These are phyloP conservation scores for Ceriops zippeliana DNA, from an alignment of 345 rosid species.

Conservation along the genomic window DNA sequence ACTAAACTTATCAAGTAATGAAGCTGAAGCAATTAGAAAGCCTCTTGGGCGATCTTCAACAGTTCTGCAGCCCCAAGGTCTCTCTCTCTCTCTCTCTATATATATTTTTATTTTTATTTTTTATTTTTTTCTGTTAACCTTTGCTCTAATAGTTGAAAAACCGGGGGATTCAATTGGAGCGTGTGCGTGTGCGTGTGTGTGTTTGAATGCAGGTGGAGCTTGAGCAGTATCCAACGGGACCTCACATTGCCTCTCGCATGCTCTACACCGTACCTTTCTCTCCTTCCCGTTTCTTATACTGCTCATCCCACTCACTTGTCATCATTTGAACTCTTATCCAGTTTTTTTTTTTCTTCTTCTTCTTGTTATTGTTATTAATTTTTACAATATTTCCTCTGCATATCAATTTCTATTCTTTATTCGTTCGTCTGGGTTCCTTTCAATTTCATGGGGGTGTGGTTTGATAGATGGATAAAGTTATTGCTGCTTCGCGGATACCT, in stretches of 20 bases:
- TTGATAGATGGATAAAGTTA: no score
- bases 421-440: no score
- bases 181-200: background rate
- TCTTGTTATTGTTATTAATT: background rate
- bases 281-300: background rate
- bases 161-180: background rate
- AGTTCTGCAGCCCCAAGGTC: constrained; percentile 80
- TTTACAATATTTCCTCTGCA: no score
- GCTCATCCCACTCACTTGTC: background rate
- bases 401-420: no score
- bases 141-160: background rate
- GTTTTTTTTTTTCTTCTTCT: background rate
- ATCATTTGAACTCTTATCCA: background rate
- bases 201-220: constrained; percentile 59
- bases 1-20: constrained; percentile 33
- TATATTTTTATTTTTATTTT: no score
- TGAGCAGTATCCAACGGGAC: constrained; percentile 95
- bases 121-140: background rate
- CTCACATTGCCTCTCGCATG: constrained; percentile 96
- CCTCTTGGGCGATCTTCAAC: constrained; percentile 61
- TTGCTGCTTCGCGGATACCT: no score
- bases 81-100: background rate
- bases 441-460: no score
- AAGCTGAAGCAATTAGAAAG: constrained; percentile 91
- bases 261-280: constrained; percentile 56